phyloP scores from a whole-genome alignment of 495 filamentous ascomycete genomes.

The Podospora australis region DNA sequence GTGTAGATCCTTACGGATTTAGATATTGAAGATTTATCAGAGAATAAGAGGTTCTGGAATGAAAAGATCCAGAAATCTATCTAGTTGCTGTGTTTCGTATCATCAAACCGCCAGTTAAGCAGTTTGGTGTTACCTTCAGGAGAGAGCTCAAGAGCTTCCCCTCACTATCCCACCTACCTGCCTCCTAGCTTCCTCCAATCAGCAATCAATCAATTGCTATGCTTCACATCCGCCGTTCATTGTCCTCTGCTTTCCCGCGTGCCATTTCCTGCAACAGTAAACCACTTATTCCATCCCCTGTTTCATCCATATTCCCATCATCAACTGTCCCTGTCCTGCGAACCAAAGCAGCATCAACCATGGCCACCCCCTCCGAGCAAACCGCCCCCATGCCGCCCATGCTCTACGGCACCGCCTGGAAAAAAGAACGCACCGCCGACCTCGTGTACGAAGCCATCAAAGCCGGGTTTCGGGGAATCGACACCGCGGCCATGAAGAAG shows the following conservation, averaged over 20 bases:
- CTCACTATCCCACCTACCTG: too few species aligned
- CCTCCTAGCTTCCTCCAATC: background rate
- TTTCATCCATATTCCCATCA: background rate
- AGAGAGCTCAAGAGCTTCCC: slow-evolving; percentile 3
- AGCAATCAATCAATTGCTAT: too few species aligned
- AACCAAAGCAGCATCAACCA: too few species aligned
- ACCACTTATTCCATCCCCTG: background rate
- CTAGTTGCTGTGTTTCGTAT: too few species aligned
- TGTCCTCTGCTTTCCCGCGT: too few species aligned
- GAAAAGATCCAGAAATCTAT: too few species aligned
- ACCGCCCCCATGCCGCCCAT: slow-evolving; percentile 46
- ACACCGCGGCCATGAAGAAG: slow-evolving; percentile 72
- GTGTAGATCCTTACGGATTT: too few species aligned
- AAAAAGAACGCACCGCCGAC: slow-evolving; percentile 60
- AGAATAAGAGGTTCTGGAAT: too few species aligned
- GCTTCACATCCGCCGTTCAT: too few species aligned
- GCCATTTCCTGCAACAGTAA: background rate
- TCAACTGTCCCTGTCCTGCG: background rate
- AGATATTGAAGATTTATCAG: background rate
- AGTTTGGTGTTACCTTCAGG: too few species aligned
- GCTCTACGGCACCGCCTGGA: slow-evolving; percentile 87
- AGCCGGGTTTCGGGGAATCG: slow-evolving; percentile 66
- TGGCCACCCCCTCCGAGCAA: slow-evolving; percentile 8
- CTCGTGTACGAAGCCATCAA: slow-evolving; percentile 64
- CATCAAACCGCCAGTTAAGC: too few species aligned